These are phyloP conservation scores for Xanthoceras sorbifolium DNA, from an alignment of 345 rosid genomes.

Conservation along the genomic window DNA sequence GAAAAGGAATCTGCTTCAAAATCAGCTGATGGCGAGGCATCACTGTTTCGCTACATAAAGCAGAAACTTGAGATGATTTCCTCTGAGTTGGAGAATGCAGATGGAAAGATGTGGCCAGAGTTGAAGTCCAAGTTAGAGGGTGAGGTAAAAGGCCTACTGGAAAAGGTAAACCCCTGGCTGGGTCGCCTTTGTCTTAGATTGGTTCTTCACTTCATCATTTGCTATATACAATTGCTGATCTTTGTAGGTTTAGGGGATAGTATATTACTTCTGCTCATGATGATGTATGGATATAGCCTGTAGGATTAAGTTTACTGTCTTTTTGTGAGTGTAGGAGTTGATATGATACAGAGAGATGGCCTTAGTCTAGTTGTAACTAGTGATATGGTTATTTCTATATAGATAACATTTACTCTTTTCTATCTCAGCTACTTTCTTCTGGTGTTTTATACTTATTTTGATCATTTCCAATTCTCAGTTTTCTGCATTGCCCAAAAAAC, in stretches of 20 bases:
- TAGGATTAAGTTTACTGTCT: conserved; percentile 8
- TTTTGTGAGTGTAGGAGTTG: neutral
- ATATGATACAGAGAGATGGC: neutral
- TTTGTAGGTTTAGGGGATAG: conserved; percentile 13
- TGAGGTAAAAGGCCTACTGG: conserved; percentile 46
- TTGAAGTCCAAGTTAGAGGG: conserved; percentile 46
- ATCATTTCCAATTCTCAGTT: neutral
- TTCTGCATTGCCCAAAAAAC: neutral
- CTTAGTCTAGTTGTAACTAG: conserved; percentile 4
- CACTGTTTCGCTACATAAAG: conserved; percentile 39
- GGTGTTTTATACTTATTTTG: neutral
- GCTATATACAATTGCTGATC: conserved; percentile 2
- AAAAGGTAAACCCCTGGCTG: conserved; percentile 37
- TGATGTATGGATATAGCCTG: conserved; percentile 3
- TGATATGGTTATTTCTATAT: conserved; percentile 4
- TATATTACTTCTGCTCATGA: neutral
- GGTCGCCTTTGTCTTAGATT: conserved; percentile 12
- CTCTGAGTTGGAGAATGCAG: conserved; percentile 44
- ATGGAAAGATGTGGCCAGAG: conserved; percentile 42
- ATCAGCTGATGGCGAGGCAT: conserved; percentile 20
- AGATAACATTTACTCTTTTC: neutral
- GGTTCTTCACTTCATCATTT: neutral
- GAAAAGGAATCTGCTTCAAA: conserved; percentile 19
- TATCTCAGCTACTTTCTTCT: neutral
- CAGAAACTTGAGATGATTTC: conserved; percentile 48